Evolutionary conservation across 129 eudicot genomes (phyloP), one percentile per base, ranked within the genome.

Genomic region (Calendula officinalis): DNA sequence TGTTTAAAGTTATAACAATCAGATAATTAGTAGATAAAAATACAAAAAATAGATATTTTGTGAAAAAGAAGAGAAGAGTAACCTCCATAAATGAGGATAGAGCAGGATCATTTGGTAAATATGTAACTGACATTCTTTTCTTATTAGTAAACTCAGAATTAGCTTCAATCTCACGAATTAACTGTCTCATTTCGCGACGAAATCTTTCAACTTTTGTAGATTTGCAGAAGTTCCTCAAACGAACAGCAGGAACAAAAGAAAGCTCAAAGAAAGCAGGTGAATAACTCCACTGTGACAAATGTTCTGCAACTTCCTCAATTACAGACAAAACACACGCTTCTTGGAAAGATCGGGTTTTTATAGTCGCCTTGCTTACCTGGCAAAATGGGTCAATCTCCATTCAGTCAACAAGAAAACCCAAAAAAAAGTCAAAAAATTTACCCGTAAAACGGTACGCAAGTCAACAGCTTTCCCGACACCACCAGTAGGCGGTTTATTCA

Each of bases 211-310:
- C 92, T 73, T 88, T 88, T 32, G 99, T 85, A 50, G 86, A 75
- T 79, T 92, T 92, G 77, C 84, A 81, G 75, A 92, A 92, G 70
- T 67, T 81, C 32, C 95, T 91, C 71, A 88, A 32, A 22, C 99
- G 90, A 38, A 81, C 95, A 53, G 84, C 68, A 58, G 99, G 95
- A 49, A 92, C 80, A 66, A 79, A 88, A 42, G 99, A 92, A 46
- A 92, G 71, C 75, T 92, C 99, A 66, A 82, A 79, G 82, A 85
- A 88, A 36, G 92, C 95, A 67, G 86, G 85, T 33, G 96, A 92
- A 73, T 83, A 85, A 63, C 99, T 92, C 99, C 99, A 92, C 68
- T 92, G 96, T 75, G 99, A 81, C 50, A 92, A 72, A 83, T 92
- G 99, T 52, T 92, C 99, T 9, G 86, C 80, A 36, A 92, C 81